These are phyloP conservation scores for Diaporthe citri DNA, from an alignment of 2,329 filamentous ascomycete genomes.

Conservation along the genomic window DNA sequence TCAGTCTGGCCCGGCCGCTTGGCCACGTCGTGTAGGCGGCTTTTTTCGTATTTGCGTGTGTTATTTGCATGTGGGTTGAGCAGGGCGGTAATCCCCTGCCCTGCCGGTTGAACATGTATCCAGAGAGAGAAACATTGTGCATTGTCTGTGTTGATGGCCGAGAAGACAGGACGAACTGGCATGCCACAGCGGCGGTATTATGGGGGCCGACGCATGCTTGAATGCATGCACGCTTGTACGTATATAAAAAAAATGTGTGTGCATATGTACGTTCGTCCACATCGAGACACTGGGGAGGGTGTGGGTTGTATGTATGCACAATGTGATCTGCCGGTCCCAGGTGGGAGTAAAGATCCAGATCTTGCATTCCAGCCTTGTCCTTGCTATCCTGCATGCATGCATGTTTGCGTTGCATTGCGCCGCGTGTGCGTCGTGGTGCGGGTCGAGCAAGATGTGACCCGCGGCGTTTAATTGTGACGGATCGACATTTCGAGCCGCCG, in stretches of 20 bases:
- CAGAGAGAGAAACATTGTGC: not conserved
- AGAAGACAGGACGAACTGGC: no score
- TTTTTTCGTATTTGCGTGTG: not conserved
- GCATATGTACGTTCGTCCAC: not conserved
- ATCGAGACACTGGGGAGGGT: not conserved
- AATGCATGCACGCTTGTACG: slow-evolving; percentile 23
- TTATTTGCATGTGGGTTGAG: not conserved
- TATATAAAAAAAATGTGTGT: not conserved
- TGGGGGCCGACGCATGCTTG: not conserved
- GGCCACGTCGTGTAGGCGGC: slow-evolving; percentile 20
- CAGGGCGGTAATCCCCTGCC: not conserved
- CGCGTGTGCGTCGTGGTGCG: not conserved
- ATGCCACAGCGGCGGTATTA: not conserved
- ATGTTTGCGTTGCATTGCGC: slow-evolving; percentile 23
- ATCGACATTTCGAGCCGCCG: not conserved
- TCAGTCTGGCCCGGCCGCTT: slow-evolving; percentile 8
- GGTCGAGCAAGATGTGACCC: not conserved
- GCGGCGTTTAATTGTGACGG: not conserved
- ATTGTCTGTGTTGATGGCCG: not conserved
- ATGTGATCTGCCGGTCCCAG: not conserved
- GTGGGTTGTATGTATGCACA: slow-evolving; percentile 3
- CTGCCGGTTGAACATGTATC: not conserved
- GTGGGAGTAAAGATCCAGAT: not conserved
- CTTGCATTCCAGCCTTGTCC: slow-evolving; percentile 14
- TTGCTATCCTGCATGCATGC: not conserved